Evolutionary conservation across 1,284 basidiomycete species (phyloP), one percentile per base, ranked within the genome.

Genomic region (Pyrrhoderma noxium): DNA sequence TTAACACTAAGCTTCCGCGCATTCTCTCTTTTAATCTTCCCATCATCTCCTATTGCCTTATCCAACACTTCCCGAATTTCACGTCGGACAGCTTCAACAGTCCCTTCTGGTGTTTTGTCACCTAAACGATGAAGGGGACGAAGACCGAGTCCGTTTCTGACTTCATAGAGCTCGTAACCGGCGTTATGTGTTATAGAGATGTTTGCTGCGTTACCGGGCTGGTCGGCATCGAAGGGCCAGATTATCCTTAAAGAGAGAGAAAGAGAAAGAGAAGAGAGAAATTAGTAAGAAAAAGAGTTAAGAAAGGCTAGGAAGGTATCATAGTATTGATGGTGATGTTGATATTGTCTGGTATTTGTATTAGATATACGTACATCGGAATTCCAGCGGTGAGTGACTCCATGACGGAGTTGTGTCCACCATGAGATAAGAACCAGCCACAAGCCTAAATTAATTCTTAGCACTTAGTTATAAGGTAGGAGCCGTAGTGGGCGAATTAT

Each of bases 141-240:
- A 31, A 59, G 47, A 7, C 61, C 62, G 41, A 58, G 42, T 3
- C 61, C 62, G n/a, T 35, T 60, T 8, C 63, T 60, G 13, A 61
- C 60, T 45, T 65, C 62, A 35, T 62, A 25, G 14, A 65, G 52
- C 58, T 65, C 63, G 55, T 64, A 64, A 7, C 57, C 63, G 42
- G 60, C 40, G 21, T 57, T 47, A 43, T 60, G 57, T 31, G 54
- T 59, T 22, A 53, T 49, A 22, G 58, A 48, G 18, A 61, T 48
- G 25, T 58, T 56, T 2, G 60, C 49, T 9, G 61, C 57, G 51
- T 63, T 64, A n/a, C 54, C 21, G 9, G 63, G 58, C 47, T 63
- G 59, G 50, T 62, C 61, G 21, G 54, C 56, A 9, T 52, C 42
- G 54, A 58, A 61, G 1, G 61, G 61, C 62, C 61, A 63, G 55